A percentile compares a stretch with the other conserved stretches of the same genome.
phyloP scores from a whole-genome alignment of 2,329 filamentous ascomycete species.

The Chaetomium olivaceum region DNA sequence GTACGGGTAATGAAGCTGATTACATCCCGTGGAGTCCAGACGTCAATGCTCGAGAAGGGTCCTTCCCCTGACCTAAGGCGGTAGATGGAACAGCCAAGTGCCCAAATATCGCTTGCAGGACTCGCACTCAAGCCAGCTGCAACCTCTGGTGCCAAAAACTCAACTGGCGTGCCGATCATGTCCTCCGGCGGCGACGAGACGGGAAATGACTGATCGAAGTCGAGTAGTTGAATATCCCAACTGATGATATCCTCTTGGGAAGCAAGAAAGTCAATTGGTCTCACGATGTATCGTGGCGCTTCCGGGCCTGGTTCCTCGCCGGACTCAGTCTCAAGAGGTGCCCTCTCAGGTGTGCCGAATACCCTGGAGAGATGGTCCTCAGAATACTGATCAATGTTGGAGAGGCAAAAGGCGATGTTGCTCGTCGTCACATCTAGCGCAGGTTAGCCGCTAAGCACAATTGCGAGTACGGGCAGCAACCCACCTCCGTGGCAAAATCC shows the following conservation, averaged over 20 bases:
- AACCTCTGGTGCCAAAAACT: not conserved
- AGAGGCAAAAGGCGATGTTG: too few species aligned
- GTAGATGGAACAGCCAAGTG: conserved; percentile 3
- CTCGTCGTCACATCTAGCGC: too few species aligned
- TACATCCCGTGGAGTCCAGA: not conserved
- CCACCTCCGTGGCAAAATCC: conserved; percentile 2
- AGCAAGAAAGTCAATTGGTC: not conserved
- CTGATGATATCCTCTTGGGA: not conserved
- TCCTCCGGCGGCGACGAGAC: not conserved
- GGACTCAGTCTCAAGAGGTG: not conserved
- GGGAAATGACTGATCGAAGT: conserved; percentile 2
- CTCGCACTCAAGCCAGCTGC: not conserved
- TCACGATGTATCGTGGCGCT: not conserved
- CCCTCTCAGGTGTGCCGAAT: not conserved
- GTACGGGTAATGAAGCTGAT: not conserved
- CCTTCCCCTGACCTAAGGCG: not conserved
- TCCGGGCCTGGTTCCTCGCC: not conserved
- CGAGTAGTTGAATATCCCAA: not conserved
- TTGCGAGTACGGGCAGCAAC: too few species aligned
- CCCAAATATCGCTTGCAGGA: conserved; percentile 2
- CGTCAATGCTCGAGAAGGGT: not conserved
- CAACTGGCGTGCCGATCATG: too few species aligned
- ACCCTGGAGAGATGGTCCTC: too few species aligned
- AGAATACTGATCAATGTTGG: too few species aligned
- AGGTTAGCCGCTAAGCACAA: too few species aligned